Conservation (phyloP, 257 asterid species). For the Haberlea rhodopensis region DNA sequence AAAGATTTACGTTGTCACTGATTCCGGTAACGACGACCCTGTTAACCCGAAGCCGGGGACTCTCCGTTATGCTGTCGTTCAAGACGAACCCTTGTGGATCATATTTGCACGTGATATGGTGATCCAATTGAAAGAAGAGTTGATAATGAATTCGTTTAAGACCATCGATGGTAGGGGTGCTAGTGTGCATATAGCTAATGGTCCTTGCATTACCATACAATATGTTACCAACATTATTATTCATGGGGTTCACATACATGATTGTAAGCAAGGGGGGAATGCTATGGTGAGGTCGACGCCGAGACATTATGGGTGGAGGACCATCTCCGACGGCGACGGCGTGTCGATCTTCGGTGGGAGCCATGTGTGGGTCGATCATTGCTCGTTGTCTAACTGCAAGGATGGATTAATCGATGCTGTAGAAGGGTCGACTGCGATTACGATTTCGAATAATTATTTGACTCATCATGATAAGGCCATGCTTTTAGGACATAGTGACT, state of each 20-base stretch:
- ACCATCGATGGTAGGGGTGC: slow-evolving; percentile 71
- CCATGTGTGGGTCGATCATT: slow-evolving; percentile 68
- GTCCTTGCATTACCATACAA: slow-evolving; percentile 67
- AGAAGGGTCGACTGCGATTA: slow-evolving; percentile 52
- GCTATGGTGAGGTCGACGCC: slow-evolving; percentile 60
- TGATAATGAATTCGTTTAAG: slow-evolving; percentile 65
- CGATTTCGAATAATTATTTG: slow-evolving; percentile 55
- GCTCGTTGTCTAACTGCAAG: slow-evolving; percentile 52
- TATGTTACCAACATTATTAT: slow-evolving; percentile 57
- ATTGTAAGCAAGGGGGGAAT: slow-evolving; percentile 67
- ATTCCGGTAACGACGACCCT: slow-evolving; percentile 43
- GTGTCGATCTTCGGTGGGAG: slow-evolving; percentile 63
- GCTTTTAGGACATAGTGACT: slow-evolving; percentile 58
- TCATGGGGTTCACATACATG: slow-evolving; percentile 57
- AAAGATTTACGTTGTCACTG: slow-evolving; percentile 48
- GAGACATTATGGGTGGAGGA: slow-evolving; percentile 55
- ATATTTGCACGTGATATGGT: slow-evolving; percentile 62
- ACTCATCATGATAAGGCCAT: slow-evolving; percentile 62
- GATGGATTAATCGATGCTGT: slow-evolving; percentile 65
- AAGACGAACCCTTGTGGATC: slow-evolving; percentile 56
- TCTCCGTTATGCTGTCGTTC: slow-evolving; percentile 53
- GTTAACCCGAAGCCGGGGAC: slow-evolving; percentile 60
- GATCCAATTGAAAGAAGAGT: slow-evolving; percentile 52
- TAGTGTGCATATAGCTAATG: slow-evolving; percentile 58
- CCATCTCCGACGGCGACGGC: slow-evolving; percentile 60